Evolutionary conservation across 2,329 filamentous ascomycete species (phyloP).

Genomic region (Ophiostoma perfectum): DNA sequence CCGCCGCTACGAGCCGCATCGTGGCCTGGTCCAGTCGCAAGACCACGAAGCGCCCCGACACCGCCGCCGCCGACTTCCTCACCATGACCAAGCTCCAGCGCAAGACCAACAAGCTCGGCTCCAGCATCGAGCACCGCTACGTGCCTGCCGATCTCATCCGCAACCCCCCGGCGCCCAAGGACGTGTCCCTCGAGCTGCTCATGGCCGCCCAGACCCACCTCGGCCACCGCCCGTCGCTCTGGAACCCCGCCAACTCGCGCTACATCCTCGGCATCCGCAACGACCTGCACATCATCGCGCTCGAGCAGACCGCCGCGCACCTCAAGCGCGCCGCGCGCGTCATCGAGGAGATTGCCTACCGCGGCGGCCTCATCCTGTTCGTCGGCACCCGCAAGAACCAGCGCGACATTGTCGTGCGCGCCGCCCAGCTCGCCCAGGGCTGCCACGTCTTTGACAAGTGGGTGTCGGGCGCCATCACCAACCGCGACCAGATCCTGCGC

Average conservation of each 20-base stretch:
- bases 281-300: conserved; percentile 85
- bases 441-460: conserved; percentile 91
- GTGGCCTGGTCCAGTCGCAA: conserved; percentile 10
- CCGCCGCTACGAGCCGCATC: not conserved
- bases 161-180: conserved; percentile 68
- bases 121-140: conserved; percentile 52
- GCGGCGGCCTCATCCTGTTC: conserved; percentile 82
- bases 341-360: conserved; percentile 76
- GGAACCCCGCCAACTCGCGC: conserved; percentile 89
- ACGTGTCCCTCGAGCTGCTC: conserved; percentile 85
- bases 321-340: conserved; percentile 90
- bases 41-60: conserved; percentile 20
- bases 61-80: conserved; percentile 36
- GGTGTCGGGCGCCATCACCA: conserved; percentile 88
- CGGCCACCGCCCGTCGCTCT: conserved; percentile 82
- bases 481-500: conserved; percentile 81
- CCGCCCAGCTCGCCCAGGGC: conserved; percentile 68
- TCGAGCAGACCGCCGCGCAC: conserved; percentile 83
- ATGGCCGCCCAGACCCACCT: conserved; percentile 83
- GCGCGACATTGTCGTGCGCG: conserved; percentile 71
- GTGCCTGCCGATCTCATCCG: conserved; percentile 59
- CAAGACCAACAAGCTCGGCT: conserved; percentile 46
- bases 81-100: conserved; percentile 40
- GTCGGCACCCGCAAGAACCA: conserved; percentile 83
- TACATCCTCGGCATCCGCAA: conserved; percentile 91